Evolutionary conservation across 306 rosid species (phyloP).

Genomic region (Fragaria iinumae): DNA sequence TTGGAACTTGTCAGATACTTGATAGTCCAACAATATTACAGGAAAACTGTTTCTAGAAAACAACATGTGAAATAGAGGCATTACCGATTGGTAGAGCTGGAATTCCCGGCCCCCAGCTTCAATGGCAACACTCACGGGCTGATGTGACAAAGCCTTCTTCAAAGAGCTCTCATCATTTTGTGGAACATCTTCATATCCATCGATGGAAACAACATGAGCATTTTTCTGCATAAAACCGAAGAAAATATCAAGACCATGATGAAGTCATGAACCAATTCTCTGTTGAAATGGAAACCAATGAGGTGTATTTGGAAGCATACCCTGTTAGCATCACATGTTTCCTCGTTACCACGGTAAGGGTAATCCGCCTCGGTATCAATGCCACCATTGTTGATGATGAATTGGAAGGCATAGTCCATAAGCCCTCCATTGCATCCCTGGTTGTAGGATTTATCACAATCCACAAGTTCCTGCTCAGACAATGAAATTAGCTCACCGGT

Average conservation of each 20-base stretch:
- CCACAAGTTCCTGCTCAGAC: slow-evolving; percentile 91
- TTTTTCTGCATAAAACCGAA: slow-evolving; percentile 44
- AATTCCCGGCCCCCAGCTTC: slow-evolving; percentile 96
- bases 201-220: slow-evolving; percentile 65
- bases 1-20: background rate
- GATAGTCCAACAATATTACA: background rate
- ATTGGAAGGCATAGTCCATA: slow-evolving; percentile 83
- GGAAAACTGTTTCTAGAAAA: background rate
- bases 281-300: background rate
- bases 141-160: slow-evolving; percentile 71
- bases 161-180: slow-evolving; percentile 67
- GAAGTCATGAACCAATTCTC: background rate
- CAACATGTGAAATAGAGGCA: background rate
- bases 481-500: slow-evolving; percentile 57
- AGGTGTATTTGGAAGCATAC: slow-evolving; percentile 33
- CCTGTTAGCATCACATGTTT: slow-evolving; percentile 58
- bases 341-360: slow-evolving; percentile 61
- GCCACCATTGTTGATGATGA: slow-evolving; percentile 77
- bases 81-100: slow-evolving; percentile 77
- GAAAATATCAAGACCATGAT: background rate
- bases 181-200: slow-evolving; percentile 80
- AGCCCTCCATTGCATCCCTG: slow-evolving; percentile 96
- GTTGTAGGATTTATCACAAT: slow-evolving; percentile 70
- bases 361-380: slow-evolving; percentile 55
- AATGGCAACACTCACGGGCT: slow-evolving; percentile 84